Base-by-base conservation (phyloP, 805 yeast species). In the Yarrowia sp. region DNA sequence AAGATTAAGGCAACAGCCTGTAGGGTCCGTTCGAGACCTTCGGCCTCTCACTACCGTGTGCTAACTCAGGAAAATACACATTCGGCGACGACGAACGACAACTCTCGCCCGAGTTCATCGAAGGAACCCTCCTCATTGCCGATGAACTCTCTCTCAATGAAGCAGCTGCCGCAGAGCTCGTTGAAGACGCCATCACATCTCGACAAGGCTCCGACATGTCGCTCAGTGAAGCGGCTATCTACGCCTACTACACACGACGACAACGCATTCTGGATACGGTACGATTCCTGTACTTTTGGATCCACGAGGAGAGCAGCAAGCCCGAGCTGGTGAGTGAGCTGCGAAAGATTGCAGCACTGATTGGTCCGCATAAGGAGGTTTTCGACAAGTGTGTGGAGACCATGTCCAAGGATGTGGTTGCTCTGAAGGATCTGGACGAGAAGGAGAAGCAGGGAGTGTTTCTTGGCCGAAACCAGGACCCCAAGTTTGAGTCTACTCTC, bases 101-200 rank as follows among this genome's bases (percentile, higher is more conserved):
- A 66, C 74, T 92, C 36, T 90, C 89, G 71, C 78, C 83, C 53
- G 83, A 84, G 42, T 92, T 91, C 69, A 79, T 88, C 43, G 80
- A 84, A 62, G 79, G 83, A 4, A 82, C 91, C 0, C 78, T 85
- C 4, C 78, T 79, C 28, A 71, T 88, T 15, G 78, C 92, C 0
- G 89, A 86, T 68, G 85, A 85, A 42, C 79, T 93, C 62, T 79
- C 89, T 58, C 77, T 93, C 61, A 96, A 93, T 74, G 98, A 93
- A 73, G 62, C 89, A 33, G 79, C 83, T 2, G 83, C 90, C 1
- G 95, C 96, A 1, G 89, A 91, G 71, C 72, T 90, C 32, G 79
- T 92, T 2, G 82, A 77, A 60, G 73, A 75, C 66, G 82, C 91
- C 3, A 71, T 77, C 17, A 73, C 73, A 28, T 77, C 70, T 62